Base-by-base conservation (phyloP, 1,284 basidiomycete genomes). In the Vanrija humicola region DNA sequence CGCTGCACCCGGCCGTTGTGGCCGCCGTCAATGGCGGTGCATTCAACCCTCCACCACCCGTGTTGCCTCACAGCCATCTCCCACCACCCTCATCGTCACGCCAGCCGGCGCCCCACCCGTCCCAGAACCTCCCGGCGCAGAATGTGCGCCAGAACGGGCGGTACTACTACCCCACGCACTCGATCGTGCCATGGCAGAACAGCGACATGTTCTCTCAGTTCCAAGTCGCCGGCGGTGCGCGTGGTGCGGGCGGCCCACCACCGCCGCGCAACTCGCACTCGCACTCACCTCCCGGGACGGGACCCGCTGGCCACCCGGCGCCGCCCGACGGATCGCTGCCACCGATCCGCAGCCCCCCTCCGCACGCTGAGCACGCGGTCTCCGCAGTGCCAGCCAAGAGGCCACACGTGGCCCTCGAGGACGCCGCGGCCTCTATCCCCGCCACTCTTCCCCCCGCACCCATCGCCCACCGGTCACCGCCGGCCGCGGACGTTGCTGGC, bases 141-240 rank as follows among this genome's bases (percentile, higher is more conserved):
- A 59, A 59, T 21, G 28, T 29, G 5, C 57, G 57, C 25, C n/a
- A 47, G n/a, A 46, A 54, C 25, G 57, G 57, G 1, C 16, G 53
- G 3, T 23, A 34, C 18, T 59, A 34, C 50, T 59, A 59, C 50
- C 46, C 57, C 21, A 55, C 57, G 6, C 57, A 59, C 50, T 40
- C 43, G 28, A 44, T 44, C 8, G 57, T 59, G 3, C 57, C 57
- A n/a, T 59, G 57, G 57, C 28, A 48, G 38, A 49, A 59, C 53
- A 48, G 14, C n/a, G 18, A 49, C 38, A 59, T 59, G 57, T 59
- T 59, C 39, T 49, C 49, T 12, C 53, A 55, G 50, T 59, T 59
- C 57, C 48, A 44, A 23, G 23, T 55, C 25, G 21, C 44, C 5
- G 12, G n/a, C 12, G n/a, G 40, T 18, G n/a, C 16, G 7, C n/a